Percentiles rank a stretch among this genome's conserved stretches.
Evolutionary conservation across 345 rosid species (phyloP).

Genomic region (Linum trigynum): DNA sequence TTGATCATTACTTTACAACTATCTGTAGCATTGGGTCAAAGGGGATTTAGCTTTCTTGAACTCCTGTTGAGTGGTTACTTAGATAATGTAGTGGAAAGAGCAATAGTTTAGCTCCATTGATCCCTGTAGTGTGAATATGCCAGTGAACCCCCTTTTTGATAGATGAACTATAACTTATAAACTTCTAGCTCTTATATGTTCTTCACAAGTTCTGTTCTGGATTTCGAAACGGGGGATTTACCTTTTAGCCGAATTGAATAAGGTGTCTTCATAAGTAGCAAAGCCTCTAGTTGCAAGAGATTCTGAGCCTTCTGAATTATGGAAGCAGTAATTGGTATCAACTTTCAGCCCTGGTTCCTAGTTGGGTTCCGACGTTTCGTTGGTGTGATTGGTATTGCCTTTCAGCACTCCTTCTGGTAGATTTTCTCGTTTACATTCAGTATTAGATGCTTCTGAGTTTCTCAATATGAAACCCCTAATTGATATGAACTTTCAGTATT

Average conservation of each 20-base stretch:
- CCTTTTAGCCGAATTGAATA: not conserved
- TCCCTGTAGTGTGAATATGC: not conserved
- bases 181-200: too few relatives aligned
- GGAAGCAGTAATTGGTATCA: not conserved
- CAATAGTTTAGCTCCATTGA: too few relatives aligned
- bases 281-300: not conserved
- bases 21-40: not conserved
- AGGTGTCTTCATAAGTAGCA: not conserved
- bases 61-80: not conserved
- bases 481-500: too few relatives aligned
- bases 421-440: not conserved
- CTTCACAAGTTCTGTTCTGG: not conserved
- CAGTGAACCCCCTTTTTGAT: not conserved
- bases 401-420: too few relatives aligned
- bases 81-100: too few relatives aligned
- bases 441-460: too few relatives aligned
- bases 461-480: too few relatives aligned
- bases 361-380: not conserved
- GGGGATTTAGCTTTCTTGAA: too few relatives aligned
- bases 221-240: not conserved
- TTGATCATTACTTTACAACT: not conserved
- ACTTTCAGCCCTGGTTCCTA: not conserved
- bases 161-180: not conserved
- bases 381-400: too few relatives aligned
- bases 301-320: not conserved